A percentile compares a stretch with the other conserved stretches of the same genome.
Evolutionary conservation across 257 asterid genomes (phyloP).

Genomic region (Jasminum sambac): DNA sequence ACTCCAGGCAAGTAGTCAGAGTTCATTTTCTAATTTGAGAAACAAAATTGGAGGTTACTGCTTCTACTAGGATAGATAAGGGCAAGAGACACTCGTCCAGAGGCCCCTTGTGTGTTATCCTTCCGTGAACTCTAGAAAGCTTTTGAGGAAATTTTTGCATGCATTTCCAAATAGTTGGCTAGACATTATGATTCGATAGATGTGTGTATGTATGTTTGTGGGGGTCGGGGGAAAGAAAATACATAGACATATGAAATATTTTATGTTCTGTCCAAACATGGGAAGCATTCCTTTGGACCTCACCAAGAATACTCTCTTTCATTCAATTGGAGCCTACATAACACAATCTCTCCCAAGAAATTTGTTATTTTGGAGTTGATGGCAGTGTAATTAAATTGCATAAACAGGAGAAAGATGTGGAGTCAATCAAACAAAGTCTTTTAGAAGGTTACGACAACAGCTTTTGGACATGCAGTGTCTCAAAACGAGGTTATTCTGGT

Average conservation of each 20-base stretch:
- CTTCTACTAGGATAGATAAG: constrained; percentile 3
- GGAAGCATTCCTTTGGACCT: neutral
- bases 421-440: constrained; percentile 59
- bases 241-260: neutral
- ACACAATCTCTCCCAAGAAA: neutral
- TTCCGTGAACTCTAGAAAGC: neutral
- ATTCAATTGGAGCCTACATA: neutral
- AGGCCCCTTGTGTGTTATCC: neutral
- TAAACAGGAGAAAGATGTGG: constrained; percentile 88
- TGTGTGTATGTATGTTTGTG: neutral
- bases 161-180: neutral
- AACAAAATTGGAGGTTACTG: neutral
- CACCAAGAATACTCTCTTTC: neutral
- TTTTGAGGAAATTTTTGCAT: neutral
- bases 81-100: neutral
- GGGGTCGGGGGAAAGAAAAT: neutral
- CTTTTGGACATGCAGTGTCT: constrained; percentile 89
- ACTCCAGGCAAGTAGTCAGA: constrained; percentile 59
- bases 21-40: constrained; percentile 15
- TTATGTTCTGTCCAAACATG: neutral
- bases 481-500: constrained; percentile 94
- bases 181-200: neutral
- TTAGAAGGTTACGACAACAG: constrained; percentile 76
- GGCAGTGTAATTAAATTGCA: constrained; percentile 24
- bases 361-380: neutral